phyloP scores from a whole-genome alignment of 805 yeast genomes.

The Sporopachydermia quercuum region DNA sequence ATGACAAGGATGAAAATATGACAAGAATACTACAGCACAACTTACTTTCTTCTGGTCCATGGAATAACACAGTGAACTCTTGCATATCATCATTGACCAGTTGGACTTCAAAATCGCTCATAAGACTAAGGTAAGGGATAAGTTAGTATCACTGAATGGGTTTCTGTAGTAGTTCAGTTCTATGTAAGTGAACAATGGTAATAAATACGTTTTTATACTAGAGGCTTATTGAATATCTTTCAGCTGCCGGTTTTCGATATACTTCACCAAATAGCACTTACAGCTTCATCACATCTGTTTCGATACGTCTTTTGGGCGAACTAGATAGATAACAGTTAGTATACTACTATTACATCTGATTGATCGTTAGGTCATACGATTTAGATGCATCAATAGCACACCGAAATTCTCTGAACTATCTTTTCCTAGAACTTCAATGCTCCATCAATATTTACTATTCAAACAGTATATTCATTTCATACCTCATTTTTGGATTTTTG shows the following conservation, averaged over 20 bases:
- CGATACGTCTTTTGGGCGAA: slow-evolving; percentile 67
- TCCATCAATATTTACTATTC: too few species aligned
- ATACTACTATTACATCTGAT: too few species aligned
- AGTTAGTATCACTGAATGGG: too few species aligned
- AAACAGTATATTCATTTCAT: too few species aligned
- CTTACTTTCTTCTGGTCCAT: slow-evolving; percentile 63
- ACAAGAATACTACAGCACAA: slow-evolving; percentile 4
- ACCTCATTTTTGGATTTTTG: too few species aligned
- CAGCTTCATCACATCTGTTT: slow-evolving; percentile 92
- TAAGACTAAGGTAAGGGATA: too few species aligned
- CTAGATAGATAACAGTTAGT: too few species aligned
- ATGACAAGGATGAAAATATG: background rate
- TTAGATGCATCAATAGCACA: too few species aligned
- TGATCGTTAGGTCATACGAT: too few species aligned
- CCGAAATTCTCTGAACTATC: too few species aligned
- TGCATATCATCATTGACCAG: slow-evolving; percentile 73
- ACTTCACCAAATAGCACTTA: slow-evolving; percentile 24
- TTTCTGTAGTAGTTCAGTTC: too few species aligned
- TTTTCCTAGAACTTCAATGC: too few species aligned
- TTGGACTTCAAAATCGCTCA: slow-evolving; percentile 85
- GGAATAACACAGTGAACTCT: slow-evolving; percentile 72
- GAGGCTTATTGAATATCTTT: slow-evolving; percentile 2
- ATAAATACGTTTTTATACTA: background rate
- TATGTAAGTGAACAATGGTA: slow-evolving; percentile 6
- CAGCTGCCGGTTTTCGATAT: background rate